Evolutionary conservation across 139 green algal species (phyloP), one percentile per base, ranked within the genome.

Genomic region (Chlamydomonas eustigma): DNA sequence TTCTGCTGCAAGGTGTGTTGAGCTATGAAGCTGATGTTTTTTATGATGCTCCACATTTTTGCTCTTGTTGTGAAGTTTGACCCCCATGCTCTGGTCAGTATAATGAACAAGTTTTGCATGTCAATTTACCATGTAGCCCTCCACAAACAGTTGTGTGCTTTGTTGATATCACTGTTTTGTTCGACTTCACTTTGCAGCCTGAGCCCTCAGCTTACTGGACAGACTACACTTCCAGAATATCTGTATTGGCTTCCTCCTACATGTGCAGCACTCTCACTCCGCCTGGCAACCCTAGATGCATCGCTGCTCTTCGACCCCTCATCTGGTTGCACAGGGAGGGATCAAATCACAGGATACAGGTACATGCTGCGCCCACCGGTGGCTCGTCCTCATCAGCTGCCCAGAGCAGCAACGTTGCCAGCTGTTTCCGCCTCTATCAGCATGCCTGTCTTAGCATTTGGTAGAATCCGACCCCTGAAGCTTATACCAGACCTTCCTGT

Each of bases 231-330:
- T 35, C 58, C 58, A 32, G 25, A 70, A 28, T 22, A 8, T 35
- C 58, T 70, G 6, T 70, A 24, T 5, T 97, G 92, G 92, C 86
- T 97, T 52, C 92, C 92, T 2, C 50, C 83, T 39, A 97, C 92
- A 0, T 39, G 72, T 8, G 74, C 90, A 0, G 85, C 91, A 0
- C 31, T 97, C 28, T 74, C 82, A n/a, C 76, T 94, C 73, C 85
- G 92, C 3, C 72, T 96, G 72, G 63, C 77, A 39, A 75, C 86
- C 0, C 70, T 97, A 18, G 90, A 96, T 58, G 80, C 88, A 0
- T 76, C 89, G 0, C 65, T 96, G 28, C 34, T 86, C 0, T 93
- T 93, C 74, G 35, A 33, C 30, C 37, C 32, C 22, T 35, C 32
- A 3, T 52, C 32, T 37, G 37, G 35, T 5, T 32, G 32, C n/a